phyloP scores from a whole-genome alignment of 148 eudicot species.

The Cornus kousa region DNA sequence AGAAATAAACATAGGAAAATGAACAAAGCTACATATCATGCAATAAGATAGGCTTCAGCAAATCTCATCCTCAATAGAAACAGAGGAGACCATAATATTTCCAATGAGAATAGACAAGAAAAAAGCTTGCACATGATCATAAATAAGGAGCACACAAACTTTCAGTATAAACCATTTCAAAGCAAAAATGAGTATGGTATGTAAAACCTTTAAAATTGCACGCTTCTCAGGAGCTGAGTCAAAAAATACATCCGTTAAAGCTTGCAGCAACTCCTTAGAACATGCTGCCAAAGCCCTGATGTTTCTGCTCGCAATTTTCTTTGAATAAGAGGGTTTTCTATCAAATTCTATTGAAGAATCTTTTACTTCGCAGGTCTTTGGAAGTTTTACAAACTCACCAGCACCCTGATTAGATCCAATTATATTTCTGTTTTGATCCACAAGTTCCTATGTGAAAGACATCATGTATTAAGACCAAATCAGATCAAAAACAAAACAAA shows the following conservation, averaged over 20 bases:
- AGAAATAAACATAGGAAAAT: background rate
- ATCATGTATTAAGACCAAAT: background rate
- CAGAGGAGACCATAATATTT: background rate
- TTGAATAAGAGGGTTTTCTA: constrained; percentile 33
- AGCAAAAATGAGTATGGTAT: background rate
- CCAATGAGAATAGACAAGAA: background rate
- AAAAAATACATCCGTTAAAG: constrained; percentile 49
- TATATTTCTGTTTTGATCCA: constrained; percentile 52
- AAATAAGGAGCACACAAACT: background rate
- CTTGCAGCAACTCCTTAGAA: constrained; percentile 60
- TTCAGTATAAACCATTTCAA: constrained; percentile 4
- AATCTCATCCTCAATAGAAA: background rate
- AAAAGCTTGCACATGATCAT: background rate
- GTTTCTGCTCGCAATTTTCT: constrained; percentile 51
- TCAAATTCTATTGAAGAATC: constrained; percentile 28
- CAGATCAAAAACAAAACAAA: background rate
- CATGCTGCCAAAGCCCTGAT: constrained; percentile 48
- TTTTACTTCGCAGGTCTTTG: constrained; percentile 26
- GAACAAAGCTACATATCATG: background rate
- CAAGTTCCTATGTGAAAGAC: constrained; percentile 53
- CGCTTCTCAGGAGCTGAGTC: constrained; percentile 49
- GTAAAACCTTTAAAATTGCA: constrained; percentile 49
- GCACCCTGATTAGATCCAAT: constrained; percentile 31
- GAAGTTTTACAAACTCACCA: constrained; percentile 22
- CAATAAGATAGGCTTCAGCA: background rate